Evolutionary conservation across 768 basidiomycete genomes (phyloP), one percentile per base, ranked within the genome.

Genomic region (Lactifluus pinguis): DNA sequence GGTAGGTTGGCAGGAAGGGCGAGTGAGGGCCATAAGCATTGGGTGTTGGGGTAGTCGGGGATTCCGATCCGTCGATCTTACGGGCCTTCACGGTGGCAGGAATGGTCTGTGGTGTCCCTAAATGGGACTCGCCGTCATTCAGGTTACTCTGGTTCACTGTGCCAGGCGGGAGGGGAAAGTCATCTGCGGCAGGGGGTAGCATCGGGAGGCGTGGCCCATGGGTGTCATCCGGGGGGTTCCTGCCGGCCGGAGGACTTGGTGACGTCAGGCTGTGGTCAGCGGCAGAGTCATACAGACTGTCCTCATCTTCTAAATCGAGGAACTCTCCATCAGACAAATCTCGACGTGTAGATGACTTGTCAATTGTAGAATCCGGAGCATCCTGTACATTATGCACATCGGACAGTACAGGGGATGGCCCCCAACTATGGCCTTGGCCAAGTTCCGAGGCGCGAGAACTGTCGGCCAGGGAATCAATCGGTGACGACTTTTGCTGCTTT

Each of bases 401-500:
- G 34, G 62, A 57, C 49, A 10, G 30, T 4, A 59, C 51, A 36
- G 66, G 59, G 29, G 55, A 59, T 52, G 48, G 34, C 10, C 48
- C 59, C 34, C 44, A 38, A 48, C 25, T 59, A 38, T 41, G 42
- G 38, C 47, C 36, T 53, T 49, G 60, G 29, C 41, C n/a, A 50
- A 39, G 49, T 32, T 62, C 60, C 9, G 63, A 61, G 10, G 72
- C 70, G 48, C 72, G 71, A 6, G 86, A 83, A 67, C 82, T 86
- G 30, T 80, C 72, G 8, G 74, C 68, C 3, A 87, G 84, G 5
- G 83, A 85, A 58, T 89, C 87, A 41, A 72, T 73, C 80, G 87
- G 83, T 66, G 79, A 82, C 41, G 82, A 77, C 58, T 89, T 85
- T 67, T 88, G 90, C 51, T 80, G 83, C 64, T 77, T 82, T 15